These are phyloP conservation scores for Cutaneotrichosporon sp. DNA, from an alignment of 1,284 basidiomycete species.

Conservation along the genomic window DNA sequence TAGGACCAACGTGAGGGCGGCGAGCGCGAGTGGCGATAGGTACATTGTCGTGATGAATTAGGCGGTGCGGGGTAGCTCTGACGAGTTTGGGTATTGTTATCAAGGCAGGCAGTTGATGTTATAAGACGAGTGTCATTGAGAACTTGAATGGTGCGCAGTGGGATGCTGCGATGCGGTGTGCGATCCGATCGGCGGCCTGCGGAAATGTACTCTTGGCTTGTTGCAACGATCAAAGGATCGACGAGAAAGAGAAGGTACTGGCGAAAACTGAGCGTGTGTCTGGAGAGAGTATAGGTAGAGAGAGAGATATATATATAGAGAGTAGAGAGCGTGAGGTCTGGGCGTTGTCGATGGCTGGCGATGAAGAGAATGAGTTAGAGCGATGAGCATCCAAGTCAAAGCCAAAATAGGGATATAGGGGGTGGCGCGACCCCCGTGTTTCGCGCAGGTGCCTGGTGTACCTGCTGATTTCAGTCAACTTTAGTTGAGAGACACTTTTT, in stretches of 20 bases:
- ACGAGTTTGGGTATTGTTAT: not conserved
- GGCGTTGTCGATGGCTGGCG: not conserved
- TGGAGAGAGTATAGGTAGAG: too few relatives aligned
- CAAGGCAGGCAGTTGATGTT: not conserved
- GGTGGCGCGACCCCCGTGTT: too few relatives aligned
- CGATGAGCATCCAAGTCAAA: not conserved
- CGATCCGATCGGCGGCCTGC: not conserved
- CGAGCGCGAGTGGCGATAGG: not conserved
- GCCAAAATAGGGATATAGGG: not conserved
- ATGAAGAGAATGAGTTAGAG: not conserved
- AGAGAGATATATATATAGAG: not conserved
- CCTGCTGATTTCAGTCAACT: too few relatives aligned
- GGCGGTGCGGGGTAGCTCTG: not conserved
- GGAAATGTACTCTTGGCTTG: not conserved
- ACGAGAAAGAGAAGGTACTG: not conserved
- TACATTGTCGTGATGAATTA: constrained; percentile 1
- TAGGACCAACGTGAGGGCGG: not conserved
- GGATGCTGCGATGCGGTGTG: not conserved
- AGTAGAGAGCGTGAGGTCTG: not conserved
- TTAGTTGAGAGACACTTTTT: too few relatives aligned
- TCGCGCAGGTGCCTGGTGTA: too few relatives aligned
- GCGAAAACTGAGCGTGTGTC: not conserved
- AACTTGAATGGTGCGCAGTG: not conserved
- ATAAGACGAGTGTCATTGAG: not conserved
- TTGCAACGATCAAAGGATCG: not conserved